Conservation (phyloP, 495 filamentous ascomycete genomes). For the Mycothermus thermophilus region DNA sequence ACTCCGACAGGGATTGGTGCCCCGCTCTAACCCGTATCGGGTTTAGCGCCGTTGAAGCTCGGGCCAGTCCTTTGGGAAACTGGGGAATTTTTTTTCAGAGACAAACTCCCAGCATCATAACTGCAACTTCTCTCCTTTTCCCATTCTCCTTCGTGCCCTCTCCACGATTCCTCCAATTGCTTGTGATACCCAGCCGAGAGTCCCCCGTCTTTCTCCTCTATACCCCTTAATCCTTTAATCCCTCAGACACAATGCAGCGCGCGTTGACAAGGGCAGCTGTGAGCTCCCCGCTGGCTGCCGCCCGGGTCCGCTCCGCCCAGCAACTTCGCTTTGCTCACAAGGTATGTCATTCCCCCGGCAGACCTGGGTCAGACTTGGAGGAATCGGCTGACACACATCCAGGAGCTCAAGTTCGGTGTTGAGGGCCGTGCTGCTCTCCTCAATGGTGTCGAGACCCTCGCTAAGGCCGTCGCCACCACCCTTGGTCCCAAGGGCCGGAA, state of each 20-base stretch:
- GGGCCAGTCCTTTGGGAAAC: slow-evolving; percentile 15
- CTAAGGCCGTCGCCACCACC: slow-evolving; percentile 91
- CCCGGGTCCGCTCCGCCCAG: slow-evolving; percentile 52
- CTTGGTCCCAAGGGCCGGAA: slow-evolving; percentile 96
- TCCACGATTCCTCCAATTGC: slow-evolving; percentile 4
- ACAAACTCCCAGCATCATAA: slow-evolving; percentile 6
- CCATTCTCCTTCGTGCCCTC: slow-evolving; percentile 3
- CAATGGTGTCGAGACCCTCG: slow-evolving; percentile 89
- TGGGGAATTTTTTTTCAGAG: slow-evolving; percentile 17
- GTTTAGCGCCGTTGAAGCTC: slow-evolving; percentile 17
- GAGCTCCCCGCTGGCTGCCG: slow-evolving; percentile 44
- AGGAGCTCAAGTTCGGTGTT: slow-evolving; percentile 98
- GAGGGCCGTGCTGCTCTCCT: slow-evolving; percentile 82
- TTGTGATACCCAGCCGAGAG: slow-evolving; percentile 12
- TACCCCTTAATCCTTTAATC: slow-evolving; percentile 5
- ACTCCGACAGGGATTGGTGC: slow-evolving; percentile 6
- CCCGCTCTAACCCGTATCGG: slow-evolving; percentile 10
- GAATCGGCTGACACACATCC: slow-evolving; percentile 6
- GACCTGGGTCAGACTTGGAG: slow-evolving; percentile 8
- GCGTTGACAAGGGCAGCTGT: slow-evolving; percentile 46
- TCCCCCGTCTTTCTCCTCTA: slow-evolving; percentile 5
- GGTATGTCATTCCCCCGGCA: slow-evolving; percentile 37
- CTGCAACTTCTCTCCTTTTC: slow-evolving; percentile 10
- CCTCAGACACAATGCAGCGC: slow-evolving; percentile 30
- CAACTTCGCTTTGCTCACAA: slow-evolving; percentile 91